Evolutionary conservation across 2,329 filamentous ascomycete genomes (phyloP), one percentile per base, ranked within the genome.

Genomic region (Ophiosphaerella korrae): DNA sequence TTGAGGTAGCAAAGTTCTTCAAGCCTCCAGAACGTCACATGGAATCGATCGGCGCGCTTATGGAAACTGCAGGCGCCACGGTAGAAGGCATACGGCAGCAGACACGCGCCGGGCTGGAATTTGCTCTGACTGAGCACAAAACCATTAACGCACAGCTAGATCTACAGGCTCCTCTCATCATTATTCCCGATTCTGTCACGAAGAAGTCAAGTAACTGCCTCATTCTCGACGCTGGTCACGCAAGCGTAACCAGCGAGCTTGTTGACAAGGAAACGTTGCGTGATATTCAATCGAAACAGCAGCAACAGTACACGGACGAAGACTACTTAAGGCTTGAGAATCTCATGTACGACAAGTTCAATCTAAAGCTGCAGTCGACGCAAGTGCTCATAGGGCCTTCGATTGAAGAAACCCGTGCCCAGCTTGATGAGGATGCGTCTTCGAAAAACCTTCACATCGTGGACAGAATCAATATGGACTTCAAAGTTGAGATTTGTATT

Each of bases 261-360:
- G 93, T 97, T 13, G 92, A 97, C 66, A 88, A 94, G 66, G 84
- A 87, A n/a, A 96, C 91, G 0, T 82, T 97, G 73, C 88, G 88
- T 60, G 88, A 97, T 52, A 86, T 99, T 2, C 92, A 97, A 68
- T 86, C 88, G 16, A 99, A 97, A 68, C 91, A 97, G 67, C 89
- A 86, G 47, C 88, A 92, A 49, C 80, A 89, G 23, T 97, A 95
- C 68, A 94, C 87, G 6, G 90, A 95, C 12, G 87, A 93, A 53
- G 95, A 99, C 68, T 91, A 91, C 71, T 88, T 89, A 72, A 85
- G 88, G 39, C 84, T 99, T 3, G 92, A 97, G 71, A 89, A 88
- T 13, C 81, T 96, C 63, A 96, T 99, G 89, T 99, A 99, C 69
- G 94, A 99, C 80, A 94, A 92, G 48, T 99, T 99, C 72, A 80